phyloP scores from a whole-genome alignment of 192 early-diverging fungal species.

The Rhizophagus sp. region DNA sequence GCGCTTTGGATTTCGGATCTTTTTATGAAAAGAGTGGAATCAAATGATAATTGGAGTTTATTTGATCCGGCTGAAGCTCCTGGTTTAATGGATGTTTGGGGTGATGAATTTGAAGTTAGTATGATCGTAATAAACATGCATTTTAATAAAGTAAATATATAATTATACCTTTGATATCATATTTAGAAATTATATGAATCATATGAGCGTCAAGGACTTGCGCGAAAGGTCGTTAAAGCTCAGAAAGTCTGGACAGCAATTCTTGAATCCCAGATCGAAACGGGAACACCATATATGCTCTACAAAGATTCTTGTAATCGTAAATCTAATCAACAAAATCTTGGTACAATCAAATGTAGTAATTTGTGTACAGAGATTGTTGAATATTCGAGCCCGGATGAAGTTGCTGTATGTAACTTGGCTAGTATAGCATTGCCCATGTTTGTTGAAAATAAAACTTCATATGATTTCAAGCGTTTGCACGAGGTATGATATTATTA shows the following conservation, averaged over 20 bases:
- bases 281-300: conserved; percentile 96
- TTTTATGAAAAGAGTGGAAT: conserved; percentile 97
- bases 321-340: conserved; percentile 99
- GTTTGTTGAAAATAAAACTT: conserved; percentile 68
- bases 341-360: conserved; percentile 98
- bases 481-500: conserved; percentile 48
- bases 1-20: conserved; percentile 97
- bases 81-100: conserved; percentile 89
- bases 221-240: conserved; percentile 90
- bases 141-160: neutral
- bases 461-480: conserved; percentile 85
- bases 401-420: conserved; percentile 97
- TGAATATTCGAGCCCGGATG: conserved; percentile 92
- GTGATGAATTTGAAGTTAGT: conserved; percentile 82
- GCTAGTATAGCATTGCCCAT: conserved; percentile 90
- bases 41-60: conserved; percentile 90
- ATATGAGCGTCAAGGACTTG: conserved; percentile 85
- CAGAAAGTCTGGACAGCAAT: conserved; percentile 98
- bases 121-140: neutral
- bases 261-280: conserved; percentile 95
- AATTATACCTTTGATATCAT: neutral
- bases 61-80: conserved; percentile 96
- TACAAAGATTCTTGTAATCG: conserved; percentile 99
- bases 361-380: conserved; percentile 99
- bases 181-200: conserved; percentile 63